Base-by-base conservation (phyloP, 331 rosid species). In the Prunus yedoensis region DNA sequence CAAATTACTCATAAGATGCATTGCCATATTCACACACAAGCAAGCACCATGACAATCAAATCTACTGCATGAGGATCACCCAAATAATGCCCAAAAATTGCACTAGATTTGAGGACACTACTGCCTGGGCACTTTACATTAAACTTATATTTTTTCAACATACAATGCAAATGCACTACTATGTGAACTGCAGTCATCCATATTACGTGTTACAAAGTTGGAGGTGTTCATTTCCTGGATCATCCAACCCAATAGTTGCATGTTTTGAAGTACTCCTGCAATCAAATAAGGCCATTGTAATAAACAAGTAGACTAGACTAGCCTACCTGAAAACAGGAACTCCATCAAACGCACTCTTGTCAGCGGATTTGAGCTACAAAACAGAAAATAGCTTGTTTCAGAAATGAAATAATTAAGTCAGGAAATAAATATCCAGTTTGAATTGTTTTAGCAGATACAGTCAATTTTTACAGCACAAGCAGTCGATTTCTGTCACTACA, bases 271-370 rank as follows among this genome's bases (percentile, higher is more conserved):
- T 12, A 46, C 30, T 57, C 47, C 14, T 5, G 12, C 57, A 62
- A 38, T 21, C 7, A 66, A 16, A 18, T 64, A 77, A 66, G 21
- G 12, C 43, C 18, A 66, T 23, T 71, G 25, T 38, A 83, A 41
- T 75, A n/a, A 70, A 70, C 71, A 83, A 74, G 54, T 20, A 75
- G 52, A 78, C 50, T 17, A 75, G 52, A 78, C 50, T 46, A 77
- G 70, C 70, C 70, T 79, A 94, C 98, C 97, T 91, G 96, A 88
- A 94, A 65, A 94, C 85, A 65, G 98, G 97, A 84, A 94, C 97
- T 80, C 97, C 97, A 77, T 91, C 97, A 79, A 94, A 91, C 25
- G 96, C 90, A 74, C 52, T 86, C 78, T 23, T 83, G 50, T 66
- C 93, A 64, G 86, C 75, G 27, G 95, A 74, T 81, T 77, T 91